Evolutionary conservation across 192 early-diverging fungal species (phyloP).

Genomic region (Coemansia sp.): DNA sequence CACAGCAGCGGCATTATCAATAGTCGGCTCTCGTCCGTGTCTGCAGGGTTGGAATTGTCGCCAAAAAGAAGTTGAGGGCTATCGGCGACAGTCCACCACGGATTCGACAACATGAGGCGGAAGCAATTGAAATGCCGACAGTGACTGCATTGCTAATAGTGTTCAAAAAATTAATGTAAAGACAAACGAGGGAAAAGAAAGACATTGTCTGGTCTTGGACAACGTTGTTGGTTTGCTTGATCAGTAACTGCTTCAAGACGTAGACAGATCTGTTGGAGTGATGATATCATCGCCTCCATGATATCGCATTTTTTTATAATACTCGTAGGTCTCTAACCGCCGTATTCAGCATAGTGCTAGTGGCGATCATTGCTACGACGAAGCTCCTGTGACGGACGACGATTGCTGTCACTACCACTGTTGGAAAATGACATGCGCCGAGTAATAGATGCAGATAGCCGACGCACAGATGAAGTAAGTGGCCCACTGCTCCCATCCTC

Average conservation of each 20-base stretch:
- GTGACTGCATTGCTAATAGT: background rate
- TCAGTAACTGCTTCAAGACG: too few species aligned
- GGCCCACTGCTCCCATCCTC: constrained; percentile 1
- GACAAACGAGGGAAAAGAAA: too few species aligned
- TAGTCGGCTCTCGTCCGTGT: too few species aligned
- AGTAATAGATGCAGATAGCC: background rate
- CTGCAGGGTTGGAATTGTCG: background rate
- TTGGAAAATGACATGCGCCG: background rate
- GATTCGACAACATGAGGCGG: too few species aligned
- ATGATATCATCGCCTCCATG: too few species aligned
- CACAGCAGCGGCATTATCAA: too few species aligned
- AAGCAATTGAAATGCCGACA: background rate
- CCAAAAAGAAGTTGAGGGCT: background rate
- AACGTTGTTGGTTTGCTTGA: too few species aligned
- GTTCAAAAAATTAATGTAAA: too few species aligned
- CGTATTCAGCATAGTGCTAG: background rate
- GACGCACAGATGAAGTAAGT: background rate
- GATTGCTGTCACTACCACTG: background rate
- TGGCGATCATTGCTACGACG: background rate
- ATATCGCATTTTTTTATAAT: background rate
- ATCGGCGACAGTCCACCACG: background rate
- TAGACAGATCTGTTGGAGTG: too few species aligned
- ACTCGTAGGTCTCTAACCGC: background rate
- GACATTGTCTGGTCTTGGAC: too few species aligned
- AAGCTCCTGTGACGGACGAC: background rate